phyloP scores from a whole-genome alignment of 2,329 filamentous ascomycete genomes.

The Ceratocystis lukuohia region DNA sequence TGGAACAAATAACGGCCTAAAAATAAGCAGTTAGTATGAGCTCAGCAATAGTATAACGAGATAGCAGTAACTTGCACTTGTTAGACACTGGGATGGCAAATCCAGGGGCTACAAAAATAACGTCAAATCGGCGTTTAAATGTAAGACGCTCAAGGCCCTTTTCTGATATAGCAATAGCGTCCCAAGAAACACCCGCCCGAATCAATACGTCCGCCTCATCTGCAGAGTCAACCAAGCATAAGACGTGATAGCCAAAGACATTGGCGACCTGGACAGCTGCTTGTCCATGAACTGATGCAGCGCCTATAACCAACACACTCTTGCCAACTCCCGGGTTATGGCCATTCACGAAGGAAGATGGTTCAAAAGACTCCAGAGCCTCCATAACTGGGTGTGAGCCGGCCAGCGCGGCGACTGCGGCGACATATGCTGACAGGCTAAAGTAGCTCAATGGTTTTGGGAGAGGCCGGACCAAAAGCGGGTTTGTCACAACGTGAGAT shows the following conservation, averaged over 20 bases:
- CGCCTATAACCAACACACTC: constrained; percentile 12
- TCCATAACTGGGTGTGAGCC: constrained; percentile 8
- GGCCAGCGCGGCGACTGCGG: constrained; percentile 11
- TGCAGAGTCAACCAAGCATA: constrained; percentile 28
- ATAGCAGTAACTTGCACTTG: constrained; percentile 24
- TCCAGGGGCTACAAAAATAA: not conserved
- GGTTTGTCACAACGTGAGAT: not conserved
- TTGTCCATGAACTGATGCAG: constrained; percentile 28
- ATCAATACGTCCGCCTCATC: constrained; percentile 30
- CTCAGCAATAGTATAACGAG: not conserved
- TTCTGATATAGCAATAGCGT: constrained; percentile 28
- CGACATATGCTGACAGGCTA: constrained; percentile 14
- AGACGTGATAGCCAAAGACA: constrained; percentile 30
- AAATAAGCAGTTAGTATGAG: not conserved
- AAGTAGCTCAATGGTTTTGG: constrained; percentile 1
- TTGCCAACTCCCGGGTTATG: not conserved
- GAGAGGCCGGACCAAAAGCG: constrained; percentile 4
- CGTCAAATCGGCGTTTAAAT: not conserved
- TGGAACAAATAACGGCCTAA: constrained; percentile 13
- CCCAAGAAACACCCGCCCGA: constrained; percentile 26
- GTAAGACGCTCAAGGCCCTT: not conserved
- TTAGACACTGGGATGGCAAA: constrained; percentile 22
- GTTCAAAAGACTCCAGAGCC: not conserved
- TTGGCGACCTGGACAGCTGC: constrained; percentile 32
- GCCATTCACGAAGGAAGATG: not conserved